Evolutionary conservation across 352 stramenopile species (phyloP).

Genomic region (Peronospora belbahrii): DNA sequence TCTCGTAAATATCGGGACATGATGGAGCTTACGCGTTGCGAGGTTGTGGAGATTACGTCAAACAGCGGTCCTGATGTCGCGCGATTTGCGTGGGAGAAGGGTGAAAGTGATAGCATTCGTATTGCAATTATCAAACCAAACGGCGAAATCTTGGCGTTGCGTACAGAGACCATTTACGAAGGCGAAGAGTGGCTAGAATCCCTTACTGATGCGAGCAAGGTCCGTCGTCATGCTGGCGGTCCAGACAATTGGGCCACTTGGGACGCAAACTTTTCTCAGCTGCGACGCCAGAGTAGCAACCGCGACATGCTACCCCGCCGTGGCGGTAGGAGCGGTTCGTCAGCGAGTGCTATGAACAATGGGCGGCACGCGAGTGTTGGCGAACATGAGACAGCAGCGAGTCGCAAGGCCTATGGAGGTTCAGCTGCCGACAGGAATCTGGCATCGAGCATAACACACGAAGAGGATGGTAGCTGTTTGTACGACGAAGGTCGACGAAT

Average conservation of each 20-base stretch:
- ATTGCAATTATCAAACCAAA: constrained; percentile 67
- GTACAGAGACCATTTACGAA: constrained; percentile 76
- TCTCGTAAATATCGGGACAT: constrained; percentile 64
- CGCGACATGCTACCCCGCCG: constrained; percentile 12
- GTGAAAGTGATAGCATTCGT: constrained; percentile 43
- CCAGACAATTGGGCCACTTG: constrained; percentile 23
- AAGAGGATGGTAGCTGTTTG: constrained; percentile 11
- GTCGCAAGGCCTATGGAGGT: constrained; percentile 2
- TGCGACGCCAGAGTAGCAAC: constrained; percentile 28
- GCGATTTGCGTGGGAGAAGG: constrained; percentile 49
- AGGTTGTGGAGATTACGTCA: constrained; percentile 58
- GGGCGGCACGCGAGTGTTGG: constrained; percentile 13
- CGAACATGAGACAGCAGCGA: constrained; percentile 1
- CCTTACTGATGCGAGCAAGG: constrained; percentile 58
- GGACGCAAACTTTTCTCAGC: constrained; percentile 31
- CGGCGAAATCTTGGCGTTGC: constrained; percentile 57
- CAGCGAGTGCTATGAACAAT: constrained; percentile 13
- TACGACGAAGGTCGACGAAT: constrained; percentile 20
- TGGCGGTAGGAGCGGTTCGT: constrained; percentile 13
- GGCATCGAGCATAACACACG: neutral
- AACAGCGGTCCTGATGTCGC: constrained; percentile 38
- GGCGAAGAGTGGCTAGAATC: constrained; percentile 77
- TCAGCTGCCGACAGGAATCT: neutral
- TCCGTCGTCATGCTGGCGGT: constrained; percentile 19
- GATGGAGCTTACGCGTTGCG: constrained; percentile 64